Conservation (phyloP, 2,329 filamentous ascomycete genomes). For the Bipolaris cookei region DNA sequence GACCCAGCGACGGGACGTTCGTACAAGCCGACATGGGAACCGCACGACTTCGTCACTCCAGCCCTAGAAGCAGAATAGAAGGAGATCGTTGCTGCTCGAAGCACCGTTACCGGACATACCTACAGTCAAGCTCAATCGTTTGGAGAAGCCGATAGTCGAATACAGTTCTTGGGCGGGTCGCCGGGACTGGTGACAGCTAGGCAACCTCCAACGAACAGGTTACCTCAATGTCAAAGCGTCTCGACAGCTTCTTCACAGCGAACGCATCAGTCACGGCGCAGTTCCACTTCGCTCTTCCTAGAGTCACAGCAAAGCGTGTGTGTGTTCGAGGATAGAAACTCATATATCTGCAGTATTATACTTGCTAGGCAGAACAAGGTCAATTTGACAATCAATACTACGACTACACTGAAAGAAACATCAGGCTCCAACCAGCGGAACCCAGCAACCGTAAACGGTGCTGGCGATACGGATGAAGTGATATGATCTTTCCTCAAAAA, state of each 20-base stretch:
- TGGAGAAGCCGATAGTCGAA: constrained; percentile 3
- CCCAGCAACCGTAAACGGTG: constrained; percentile 4
- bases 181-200: neutral
- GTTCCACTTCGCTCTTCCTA: constrained; percentile 10
- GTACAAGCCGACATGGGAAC: constrained; percentile 11
- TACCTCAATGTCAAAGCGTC: constrained; percentile 2
- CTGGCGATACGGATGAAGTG: constrained; percentile 11
- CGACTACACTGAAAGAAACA: constrained; percentile 8
- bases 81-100: constrained; percentile 9
- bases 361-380: constrained; percentile 5
- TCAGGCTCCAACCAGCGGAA: constrained; percentile 7
- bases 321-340: constrained; percentile 4
- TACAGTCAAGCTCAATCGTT: constrained; percentile 8
- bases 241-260: constrained; percentile 8
- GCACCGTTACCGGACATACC: constrained; percentile 4
- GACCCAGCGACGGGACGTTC: constrained; percentile 8
- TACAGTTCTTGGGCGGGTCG: constrained; percentile 3
- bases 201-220: neutral
- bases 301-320: constrained; percentile 6
- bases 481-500: constrained; percentile 6
- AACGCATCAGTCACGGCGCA: constrained; percentile 2
- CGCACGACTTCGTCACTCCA: constrained; percentile 12
- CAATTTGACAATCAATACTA: constrained; percentile 4
- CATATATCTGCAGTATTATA: constrained; percentile 3
- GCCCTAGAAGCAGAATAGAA: constrained; percentile 12